These are phyloP conservation scores for Silene vulgaris DNA, from an alignment of 179 eudicot species.

Conservation along the genomic window DNA sequence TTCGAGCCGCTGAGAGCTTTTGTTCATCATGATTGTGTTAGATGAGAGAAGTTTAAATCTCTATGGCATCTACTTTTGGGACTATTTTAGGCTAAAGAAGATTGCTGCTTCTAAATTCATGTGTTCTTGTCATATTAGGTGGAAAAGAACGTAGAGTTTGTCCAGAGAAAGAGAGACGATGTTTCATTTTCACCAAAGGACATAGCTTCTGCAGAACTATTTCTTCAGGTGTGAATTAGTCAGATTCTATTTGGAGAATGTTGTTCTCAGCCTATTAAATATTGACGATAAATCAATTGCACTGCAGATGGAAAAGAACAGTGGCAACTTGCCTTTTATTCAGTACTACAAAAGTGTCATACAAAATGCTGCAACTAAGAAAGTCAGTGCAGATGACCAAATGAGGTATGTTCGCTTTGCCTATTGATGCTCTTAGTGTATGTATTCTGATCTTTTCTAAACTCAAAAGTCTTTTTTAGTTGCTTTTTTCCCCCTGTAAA, in stretches of 20 bases:
- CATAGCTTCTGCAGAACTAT: constrained; percentile 63
- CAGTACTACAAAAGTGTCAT: constrained; percentile 70
- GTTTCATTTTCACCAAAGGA: constrained; percentile 81
- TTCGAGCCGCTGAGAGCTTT: neutral
- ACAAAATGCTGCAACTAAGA: constrained; percentile 56
- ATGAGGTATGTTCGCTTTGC: constrained; percentile 37
- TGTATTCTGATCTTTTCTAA: neutral
- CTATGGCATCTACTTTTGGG: neutral
- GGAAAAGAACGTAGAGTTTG: constrained; percentile 79
- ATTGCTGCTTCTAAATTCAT: neutral
- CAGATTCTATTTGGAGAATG: constrained; percentile 14
- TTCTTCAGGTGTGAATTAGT: constrained; percentile 62
- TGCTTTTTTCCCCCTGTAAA: neutral
- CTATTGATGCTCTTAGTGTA: neutral
- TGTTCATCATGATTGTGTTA: neutral
- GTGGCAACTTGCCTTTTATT: constrained; percentile 51
- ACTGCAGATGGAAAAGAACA: constrained; percentile 59
- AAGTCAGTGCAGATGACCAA: constrained; percentile 26
- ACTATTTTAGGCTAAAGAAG: neutral
- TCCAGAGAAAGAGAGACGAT: constrained; percentile 81
- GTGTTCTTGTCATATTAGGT: constrained; percentile 41
- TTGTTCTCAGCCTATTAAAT: neutral
- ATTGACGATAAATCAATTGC: constrained; percentile 16
- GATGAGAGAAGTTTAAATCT: neutral
- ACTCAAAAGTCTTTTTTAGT: neutral